Evolutionary conservation across 2,329 filamentous ascomycete species (phyloP).

Genomic region (Sphaerulina vaccinii): DNA sequence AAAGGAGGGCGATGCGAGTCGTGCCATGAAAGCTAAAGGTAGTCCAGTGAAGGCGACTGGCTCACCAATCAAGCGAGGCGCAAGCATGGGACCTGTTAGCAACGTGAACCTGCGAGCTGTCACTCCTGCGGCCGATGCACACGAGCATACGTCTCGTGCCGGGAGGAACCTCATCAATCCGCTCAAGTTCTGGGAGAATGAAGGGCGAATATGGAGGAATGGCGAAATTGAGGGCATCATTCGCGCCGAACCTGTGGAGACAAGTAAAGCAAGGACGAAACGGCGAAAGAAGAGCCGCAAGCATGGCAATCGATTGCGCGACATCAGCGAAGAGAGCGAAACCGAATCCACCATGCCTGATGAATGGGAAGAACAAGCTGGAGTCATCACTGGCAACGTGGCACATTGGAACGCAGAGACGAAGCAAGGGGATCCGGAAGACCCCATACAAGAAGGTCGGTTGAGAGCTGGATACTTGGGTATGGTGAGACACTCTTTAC

Average conservation of each 20-base stretch:
- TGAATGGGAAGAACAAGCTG: slow-evolving; percentile 69
- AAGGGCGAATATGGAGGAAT: slow-evolving; percentile 68
- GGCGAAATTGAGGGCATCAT: slow-evolving; percentile 75
- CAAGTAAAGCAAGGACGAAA: slow-evolving; percentile 29
- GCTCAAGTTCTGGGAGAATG: slow-evolving; percentile 82
- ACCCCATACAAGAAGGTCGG: slow-evolving; percentile 45
- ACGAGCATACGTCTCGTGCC: slow-evolving; percentile 67
- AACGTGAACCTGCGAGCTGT: slow-evolving; percentile 39
- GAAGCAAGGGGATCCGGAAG: slow-evolving; percentile 35
- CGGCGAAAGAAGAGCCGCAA: slow-evolving; percentile 38
- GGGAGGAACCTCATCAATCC: slow-evolving; percentile 77
- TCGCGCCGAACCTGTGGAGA: slow-evolving; percentile 63
- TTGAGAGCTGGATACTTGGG: not conserved
- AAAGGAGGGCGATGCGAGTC: slow-evolving; percentile 27
- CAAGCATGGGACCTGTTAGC: slow-evolving; percentile 35
- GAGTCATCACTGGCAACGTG: slow-evolving; percentile 63
- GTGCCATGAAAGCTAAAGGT: slow-evolving; percentile 21
- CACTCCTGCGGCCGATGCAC: slow-evolving; percentile 47
- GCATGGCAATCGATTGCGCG: slow-evolving; percentile 35
- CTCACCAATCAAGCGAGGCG: slow-evolving; percentile 27
- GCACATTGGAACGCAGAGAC: slow-evolving; percentile 52
- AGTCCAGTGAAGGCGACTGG: slow-evolving; percentile 24
- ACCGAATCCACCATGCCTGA: slow-evolving; percentile 59
- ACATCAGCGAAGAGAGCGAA: slow-evolving; percentile 43
- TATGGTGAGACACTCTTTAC: slow-evolving; percentile 9